Evolutionary conservation across 2,329 filamentous ascomycete species (phyloP).

Genomic region (Talaromyces sp.): DNA sequence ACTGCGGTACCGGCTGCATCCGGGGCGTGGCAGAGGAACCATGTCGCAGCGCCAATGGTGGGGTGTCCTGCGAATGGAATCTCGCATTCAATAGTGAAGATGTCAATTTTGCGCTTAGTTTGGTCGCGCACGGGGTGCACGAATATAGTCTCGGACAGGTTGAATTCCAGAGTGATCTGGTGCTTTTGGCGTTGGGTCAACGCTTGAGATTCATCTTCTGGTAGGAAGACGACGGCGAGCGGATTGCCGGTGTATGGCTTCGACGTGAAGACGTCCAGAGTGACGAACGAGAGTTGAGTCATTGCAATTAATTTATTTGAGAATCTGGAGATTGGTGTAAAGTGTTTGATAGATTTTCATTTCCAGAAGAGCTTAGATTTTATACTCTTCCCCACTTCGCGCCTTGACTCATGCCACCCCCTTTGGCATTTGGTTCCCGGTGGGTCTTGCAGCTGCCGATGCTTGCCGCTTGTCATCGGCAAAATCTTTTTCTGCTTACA

Average conservation of each 20-base stretch:
- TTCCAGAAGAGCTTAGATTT: neutral
- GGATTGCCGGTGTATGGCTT: conserved; percentile 54
- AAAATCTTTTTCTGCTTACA: neutral
- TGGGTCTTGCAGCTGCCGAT: conserved; percentile 11
- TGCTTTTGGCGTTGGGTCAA: conserved; percentile 55
- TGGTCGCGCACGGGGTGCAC: conserved; percentile 40
- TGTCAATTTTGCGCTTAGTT: conserved; percentile 47
- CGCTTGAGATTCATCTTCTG: conserved; percentile 30
- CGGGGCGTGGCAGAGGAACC: conserved; percentile 40
- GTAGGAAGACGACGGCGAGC: conserved; percentile 57
- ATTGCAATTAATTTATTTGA: conserved; percentile 16
- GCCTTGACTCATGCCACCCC: conserved; percentile 11
- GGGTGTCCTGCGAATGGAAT: conserved; percentile 63
- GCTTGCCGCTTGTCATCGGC: conserved; percentile 8
- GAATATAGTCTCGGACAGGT: conserved; percentile 61
- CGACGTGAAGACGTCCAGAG: conserved; percentile 49
- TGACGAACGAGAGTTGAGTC: conserved; percentile 36
- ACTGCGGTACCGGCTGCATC: conserved; percentile 13
- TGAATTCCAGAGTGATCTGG: conserved; percentile 59
- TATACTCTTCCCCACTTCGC: neutral
- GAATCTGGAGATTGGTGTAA: neutral
- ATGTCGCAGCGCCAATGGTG: conserved; percentile 58
- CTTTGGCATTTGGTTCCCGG: neutral
- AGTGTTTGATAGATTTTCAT: neutral
- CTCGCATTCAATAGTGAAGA: conserved; percentile 56